Percentiles rank a stretch among this genome's conserved stretches.
Evolutionary conservation across 2,329 filamentous ascomycete genomes (phyloP).

Genomic region (Penicillium corylophilum): DNA sequence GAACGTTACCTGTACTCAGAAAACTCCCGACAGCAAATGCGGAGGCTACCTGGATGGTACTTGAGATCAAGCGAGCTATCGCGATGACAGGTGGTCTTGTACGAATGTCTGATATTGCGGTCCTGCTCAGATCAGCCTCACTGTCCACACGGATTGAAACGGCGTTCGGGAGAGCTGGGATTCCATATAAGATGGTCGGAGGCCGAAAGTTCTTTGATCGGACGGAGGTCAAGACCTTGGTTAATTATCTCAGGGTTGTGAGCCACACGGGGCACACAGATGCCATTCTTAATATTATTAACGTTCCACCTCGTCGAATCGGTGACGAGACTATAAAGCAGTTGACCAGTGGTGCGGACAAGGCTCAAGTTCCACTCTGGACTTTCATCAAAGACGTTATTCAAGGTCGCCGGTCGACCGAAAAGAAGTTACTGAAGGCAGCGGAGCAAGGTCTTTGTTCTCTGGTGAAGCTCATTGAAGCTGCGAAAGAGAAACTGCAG

Average conservation of each 20-base stretch:
- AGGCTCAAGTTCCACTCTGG: slow-evolving; percentile 71
- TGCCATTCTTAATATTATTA: slow-evolving; percentile 78
- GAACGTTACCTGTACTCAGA: slow-evolving; percentile 77
- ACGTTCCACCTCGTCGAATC: slow-evolving; percentile 76
- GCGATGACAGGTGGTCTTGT: slow-evolving; percentile 73
- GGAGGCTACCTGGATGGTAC: slow-evolving; percentile 86
- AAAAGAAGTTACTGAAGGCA: slow-evolving; percentile 56
- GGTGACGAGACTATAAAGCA: slow-evolving; percentile 75
- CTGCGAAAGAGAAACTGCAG: slow-evolving; percentile 55
- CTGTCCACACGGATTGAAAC: slow-evolving; percentile 85
- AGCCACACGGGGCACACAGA: slow-evolving; percentile 85
- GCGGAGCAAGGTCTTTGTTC: slow-evolving; percentile 57
- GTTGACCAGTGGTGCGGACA: slow-evolving; percentile 74
- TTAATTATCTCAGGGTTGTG: slow-evolving; percentile 86
- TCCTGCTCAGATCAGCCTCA: slow-evolving; percentile 79
- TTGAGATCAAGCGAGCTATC: slow-evolving; percentile 71
- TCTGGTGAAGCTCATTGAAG: slow-evolving; percentile 62
- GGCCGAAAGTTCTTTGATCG: slow-evolving; percentile 91
- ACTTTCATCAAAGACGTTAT: slow-evolving; percentile 62
- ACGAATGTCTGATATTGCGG: slow-evolving; percentile 73
- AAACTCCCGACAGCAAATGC: slow-evolving; percentile 66
- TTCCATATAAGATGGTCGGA: slow-evolving; percentile 90
- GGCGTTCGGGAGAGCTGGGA: slow-evolving; percentile 73
- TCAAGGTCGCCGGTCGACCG: slow-evolving; percentile 52
- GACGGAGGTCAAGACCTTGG: slow-evolving; percentile 77